Percentiles rank a stretch among this genome's conserved stretches.
phyloP scores from a whole-genome alignment of 345 rosid genomes.

The Turnera subulata region DNA sequence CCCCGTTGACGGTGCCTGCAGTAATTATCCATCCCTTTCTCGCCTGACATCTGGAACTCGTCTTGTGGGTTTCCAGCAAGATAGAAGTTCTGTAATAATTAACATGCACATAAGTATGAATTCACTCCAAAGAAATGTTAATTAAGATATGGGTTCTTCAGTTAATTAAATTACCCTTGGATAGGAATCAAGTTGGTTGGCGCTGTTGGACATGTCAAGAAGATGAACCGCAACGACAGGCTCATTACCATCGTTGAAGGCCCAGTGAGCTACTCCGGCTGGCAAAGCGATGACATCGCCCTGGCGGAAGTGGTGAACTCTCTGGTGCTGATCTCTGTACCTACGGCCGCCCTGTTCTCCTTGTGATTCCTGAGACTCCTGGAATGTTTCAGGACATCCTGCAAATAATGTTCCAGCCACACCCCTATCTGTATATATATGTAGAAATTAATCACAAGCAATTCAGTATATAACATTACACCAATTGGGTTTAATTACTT shows the following conservation, averaged over 20 bases:
- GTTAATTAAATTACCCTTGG: slow-evolving; percentile 50
- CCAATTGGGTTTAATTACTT: too few species aligned
- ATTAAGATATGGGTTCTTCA: too few species aligned
- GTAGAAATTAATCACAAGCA: background rate
- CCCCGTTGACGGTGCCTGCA: background rate
- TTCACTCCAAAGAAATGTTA: too few species aligned
- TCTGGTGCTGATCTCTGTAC: slow-evolving; percentile 57
- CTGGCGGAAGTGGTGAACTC: slow-evolving; percentile 34
- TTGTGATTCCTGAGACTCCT: slow-evolving; percentile 38
- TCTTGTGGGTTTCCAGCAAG: slow-evolving; percentile 67
- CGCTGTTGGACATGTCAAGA: slow-evolving; percentile 30
- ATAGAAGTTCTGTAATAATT: slow-evolving; percentile 43
- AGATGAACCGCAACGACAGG: slow-evolving; percentile 39
- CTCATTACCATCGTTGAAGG: slow-evolving; percentile 49
- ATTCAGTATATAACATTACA: too few species aligned
- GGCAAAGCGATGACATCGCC: slow-evolving; percentile 54
- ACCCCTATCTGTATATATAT: slow-evolving; percentile 37
- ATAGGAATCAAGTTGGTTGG: slow-evolving; percentile 61
- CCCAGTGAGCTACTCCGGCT: slow-evolving; percentile 52
- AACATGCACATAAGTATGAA: background rate
- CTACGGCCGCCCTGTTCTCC: slow-evolving; percentile 18
- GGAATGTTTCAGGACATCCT: slow-evolving; percentile 71
- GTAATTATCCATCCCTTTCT: too few species aligned
- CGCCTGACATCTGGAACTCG: slow-evolving; percentile 17
- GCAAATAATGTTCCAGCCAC: slow-evolving; percentile 38